phyloP scores from a whole-genome alignment of 176 grass and related monocot species.

The Oryza glaberrima region DNA sequence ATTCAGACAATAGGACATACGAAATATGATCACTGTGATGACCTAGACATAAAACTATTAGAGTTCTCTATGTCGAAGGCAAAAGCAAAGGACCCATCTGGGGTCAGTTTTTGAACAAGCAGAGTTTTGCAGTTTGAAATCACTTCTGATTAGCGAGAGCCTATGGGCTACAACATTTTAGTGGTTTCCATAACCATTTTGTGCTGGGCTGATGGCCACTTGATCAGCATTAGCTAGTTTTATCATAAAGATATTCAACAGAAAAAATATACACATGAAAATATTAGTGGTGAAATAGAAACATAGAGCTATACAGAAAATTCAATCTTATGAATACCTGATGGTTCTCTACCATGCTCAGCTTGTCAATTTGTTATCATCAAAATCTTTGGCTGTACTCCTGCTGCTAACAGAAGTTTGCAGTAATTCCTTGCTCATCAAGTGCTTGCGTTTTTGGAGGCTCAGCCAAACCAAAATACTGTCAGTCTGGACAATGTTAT shows the following conservation, averaged over 20 bases:
- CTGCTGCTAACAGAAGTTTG: slow-evolving; percentile 35
- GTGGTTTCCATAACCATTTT: slow-evolving; percentile 25
- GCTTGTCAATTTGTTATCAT: slow-evolving; percentile 40
- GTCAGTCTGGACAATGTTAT: slow-evolving; percentile 59
- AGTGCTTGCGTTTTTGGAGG: slow-evolving; percentile 76
- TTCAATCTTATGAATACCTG: slow-evolving; percentile 45
- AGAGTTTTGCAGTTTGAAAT: background rate
- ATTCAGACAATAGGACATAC: slow-evolving; percentile 10
- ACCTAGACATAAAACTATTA: slow-evolving; percentile 16
- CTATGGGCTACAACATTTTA: slow-evolving; percentile 3
- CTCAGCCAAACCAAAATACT: slow-evolving; percentile 81
- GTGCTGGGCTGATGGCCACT: background rate
- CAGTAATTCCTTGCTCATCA: slow-evolving; percentile 74
- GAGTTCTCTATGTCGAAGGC: background rate
- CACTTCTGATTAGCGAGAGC: background rate
- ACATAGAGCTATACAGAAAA: slow-evolving; percentile 37
- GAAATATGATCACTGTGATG: background rate
- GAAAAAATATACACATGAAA: slow-evolving; percentile 6
- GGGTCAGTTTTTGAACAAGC: background rate
- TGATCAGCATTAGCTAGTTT: slow-evolving; percentile 10
- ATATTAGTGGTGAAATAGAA: slow-evolving; percentile 27
- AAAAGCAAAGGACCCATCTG: background rate
- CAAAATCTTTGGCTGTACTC: slow-evolving; percentile 21
- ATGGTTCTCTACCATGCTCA: slow-evolving; percentile 22
- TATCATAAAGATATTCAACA: slow-evolving; percentile 19